Evolutionary conservation across 371 early-diverging fungal species (phyloP).

Genomic region (Syncephalastrum monosporum): DNA sequence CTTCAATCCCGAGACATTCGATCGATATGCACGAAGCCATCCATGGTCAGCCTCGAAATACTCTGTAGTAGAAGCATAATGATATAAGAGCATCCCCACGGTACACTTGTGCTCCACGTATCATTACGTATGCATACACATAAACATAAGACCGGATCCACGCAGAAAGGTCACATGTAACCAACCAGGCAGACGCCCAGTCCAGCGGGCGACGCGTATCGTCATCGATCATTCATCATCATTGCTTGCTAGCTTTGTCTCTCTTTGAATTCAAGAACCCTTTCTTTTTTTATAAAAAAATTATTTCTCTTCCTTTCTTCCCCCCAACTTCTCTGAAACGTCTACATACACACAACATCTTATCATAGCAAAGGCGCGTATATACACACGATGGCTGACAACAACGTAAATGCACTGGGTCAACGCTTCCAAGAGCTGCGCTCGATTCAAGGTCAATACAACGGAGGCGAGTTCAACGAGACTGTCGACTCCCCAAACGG

Average conservation of each 20-base stretch:
- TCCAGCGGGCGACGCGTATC: not conserved
- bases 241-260: not conserved
- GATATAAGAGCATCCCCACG: not conserved
- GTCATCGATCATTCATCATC: too few species aligned
- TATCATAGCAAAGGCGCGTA: not conserved
- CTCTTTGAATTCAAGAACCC: not conserved
- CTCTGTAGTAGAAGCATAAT: too few species aligned
- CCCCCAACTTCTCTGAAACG: not conserved
- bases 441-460: constrained; percentile 50
- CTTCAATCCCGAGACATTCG: too few species aligned
- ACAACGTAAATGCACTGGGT: constrained; percentile 35
- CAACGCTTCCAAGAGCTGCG: constrained; percentile 44
- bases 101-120: not conserved
- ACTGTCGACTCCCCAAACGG: constrained; percentile 54
- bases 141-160: not conserved
- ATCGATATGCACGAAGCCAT: too few species aligned
- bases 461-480: constrained; percentile 47
- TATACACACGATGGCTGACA: constrained; percentile 17
- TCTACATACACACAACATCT: constrained; percentile 4
- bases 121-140: not conserved
- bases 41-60: too few species aligned
- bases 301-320: constrained; percentile 4
- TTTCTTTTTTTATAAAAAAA: constrained; percentile 5
- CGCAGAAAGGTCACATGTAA: not conserved
- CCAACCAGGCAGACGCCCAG: not conserved